phyloP scores from a whole-genome alignment of 208 protist species.

The Leishmania lainsoni region DNA sequence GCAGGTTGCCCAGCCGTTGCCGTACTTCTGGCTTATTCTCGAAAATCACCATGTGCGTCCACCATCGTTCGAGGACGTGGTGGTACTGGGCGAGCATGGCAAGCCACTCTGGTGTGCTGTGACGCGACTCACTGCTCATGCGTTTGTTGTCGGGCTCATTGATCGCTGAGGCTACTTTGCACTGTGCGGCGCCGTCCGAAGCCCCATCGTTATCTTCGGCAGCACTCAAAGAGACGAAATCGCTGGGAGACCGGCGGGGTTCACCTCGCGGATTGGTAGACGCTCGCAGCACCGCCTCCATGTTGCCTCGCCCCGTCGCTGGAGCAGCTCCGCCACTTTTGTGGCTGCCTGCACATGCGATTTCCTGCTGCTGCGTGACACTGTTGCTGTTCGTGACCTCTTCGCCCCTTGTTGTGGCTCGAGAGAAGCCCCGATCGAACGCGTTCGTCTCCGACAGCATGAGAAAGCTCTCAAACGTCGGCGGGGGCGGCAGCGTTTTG shows the following conservation, averaged over 20 bases:
- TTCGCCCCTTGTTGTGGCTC: conserved; percentile 5
- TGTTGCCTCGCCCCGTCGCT: conserved; percentile 1
- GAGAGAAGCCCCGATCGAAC: conserved; percentile 8
- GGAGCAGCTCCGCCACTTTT: not conserved
- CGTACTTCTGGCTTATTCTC: conserved; percentile 24
- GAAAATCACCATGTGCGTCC: conserved; percentile 27
- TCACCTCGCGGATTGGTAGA: not conserved
- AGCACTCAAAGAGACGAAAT: not conserved
- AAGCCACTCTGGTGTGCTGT: conserved; percentile 3
- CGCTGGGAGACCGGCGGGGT: not conserved
- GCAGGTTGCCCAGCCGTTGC: conserved; percentile 17
- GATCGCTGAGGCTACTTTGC: conserved; percentile 2
- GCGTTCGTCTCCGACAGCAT: conserved; percentile 26
- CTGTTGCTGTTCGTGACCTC: not conserved
- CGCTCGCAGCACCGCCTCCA: conserved; percentile 5
- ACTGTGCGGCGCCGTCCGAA: not conserved
- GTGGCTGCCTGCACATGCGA: not conserved
- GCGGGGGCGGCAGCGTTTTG: conserved; percentile 30
- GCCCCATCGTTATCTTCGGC: conserved; percentile 6
- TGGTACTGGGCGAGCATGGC: conserved; percentile 24
- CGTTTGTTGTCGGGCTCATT: not conserved
- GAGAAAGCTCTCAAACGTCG: conserved; percentile 21
- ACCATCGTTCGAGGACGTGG: conserved; percentile 31
- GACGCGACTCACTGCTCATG: not conserved
- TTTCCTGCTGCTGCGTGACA: not conserved